Conservation (phyloP, 106 monocot genomes). For the Apostasia ramifera region DNA sequence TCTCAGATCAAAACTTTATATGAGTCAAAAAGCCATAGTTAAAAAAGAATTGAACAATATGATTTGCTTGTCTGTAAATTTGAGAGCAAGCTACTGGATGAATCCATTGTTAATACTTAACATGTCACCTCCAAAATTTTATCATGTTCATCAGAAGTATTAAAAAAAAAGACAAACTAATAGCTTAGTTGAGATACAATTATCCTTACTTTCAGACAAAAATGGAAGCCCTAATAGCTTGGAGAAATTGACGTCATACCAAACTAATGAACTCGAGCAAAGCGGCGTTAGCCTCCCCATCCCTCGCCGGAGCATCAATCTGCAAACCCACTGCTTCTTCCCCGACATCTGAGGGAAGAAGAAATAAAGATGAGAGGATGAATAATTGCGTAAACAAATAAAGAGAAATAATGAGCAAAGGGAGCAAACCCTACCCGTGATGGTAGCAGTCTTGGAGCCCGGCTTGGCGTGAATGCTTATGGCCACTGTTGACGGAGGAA, state of each 20-base stretch:
- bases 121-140: too few relatives aligned
- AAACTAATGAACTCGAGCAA: slow-evolving; percentile 76
- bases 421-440: slow-evolving; percentile 49
- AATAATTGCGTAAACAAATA: background rate
- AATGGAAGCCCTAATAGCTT: background rate
- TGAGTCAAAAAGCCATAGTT: too few relatives aligned
- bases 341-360: slow-evolving; percentile 43
- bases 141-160: too few relatives aligned
- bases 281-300: slow-evolving; percentile 88
- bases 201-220: too few relatives aligned
- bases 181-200: too few relatives aligned
- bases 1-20: too few relatives aligned
- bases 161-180: too few relatives aligned
- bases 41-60: too few relatives aligned
- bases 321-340: slow-evolving; percentile 82
- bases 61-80: too few relatives aligned
- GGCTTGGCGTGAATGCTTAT: slow-evolving; percentile 88
- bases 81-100: too few relatives aligned
- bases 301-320: slow-evolving; percentile 90
- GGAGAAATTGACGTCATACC: slow-evolving; percentile 21
- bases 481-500: slow-evolving; percentile 62
- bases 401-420: background rate
- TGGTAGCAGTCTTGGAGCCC: slow-evolving; percentile 81
- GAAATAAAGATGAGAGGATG: background rate
- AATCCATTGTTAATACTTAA: too few relatives aligned